phyloP scores from a whole-genome alignment of 1,284 basidiomycete genomes.

The Microstroma glucosiphilum region DNA sequence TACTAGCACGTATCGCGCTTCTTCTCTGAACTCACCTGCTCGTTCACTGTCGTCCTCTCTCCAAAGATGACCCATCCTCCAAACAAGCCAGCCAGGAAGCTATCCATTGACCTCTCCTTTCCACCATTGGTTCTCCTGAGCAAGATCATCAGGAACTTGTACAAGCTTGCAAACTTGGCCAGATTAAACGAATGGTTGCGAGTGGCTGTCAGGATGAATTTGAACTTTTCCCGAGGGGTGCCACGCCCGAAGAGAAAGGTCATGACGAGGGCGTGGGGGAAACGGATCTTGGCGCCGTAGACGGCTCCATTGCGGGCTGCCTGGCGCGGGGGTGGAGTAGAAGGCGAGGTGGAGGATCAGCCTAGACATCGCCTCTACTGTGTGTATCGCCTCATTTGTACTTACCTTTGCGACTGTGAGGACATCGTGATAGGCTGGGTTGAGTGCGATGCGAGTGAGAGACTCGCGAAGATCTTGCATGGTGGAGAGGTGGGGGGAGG shows the following conservation, averaged over 20 bases:
- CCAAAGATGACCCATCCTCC: conserved; percentile 92
- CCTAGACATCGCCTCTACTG: no score
- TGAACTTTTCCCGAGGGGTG: conserved; percentile 56
- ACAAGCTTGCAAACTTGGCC: conserved; percentile 85
- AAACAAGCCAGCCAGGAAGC: conserved; percentile 85
- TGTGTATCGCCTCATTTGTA: no score
- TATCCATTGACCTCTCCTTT: conserved; percentile 72
- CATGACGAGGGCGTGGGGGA: conserved; percentile 99
- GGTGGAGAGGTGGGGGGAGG: neutral
- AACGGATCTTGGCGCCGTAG: conserved; percentile 85
- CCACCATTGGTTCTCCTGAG: conserved; percentile 73
- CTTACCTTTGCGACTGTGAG: conserved; percentile 80
- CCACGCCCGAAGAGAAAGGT: conserved; percentile 70
- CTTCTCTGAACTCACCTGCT: conserved; percentile 65
- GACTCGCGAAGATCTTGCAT: conserved; percentile 2
- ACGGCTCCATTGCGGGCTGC: conserved; percentile 87
- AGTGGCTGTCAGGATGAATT: conserved; percentile 76
- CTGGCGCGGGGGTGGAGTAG: conserved; percentile 9
- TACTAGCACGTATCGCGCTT: neutral
- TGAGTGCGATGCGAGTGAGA: conserved; percentile 28
- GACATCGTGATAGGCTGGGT: conserved; percentile 77
- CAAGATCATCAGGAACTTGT: conserved; percentile 77
- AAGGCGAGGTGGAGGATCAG: neutral
- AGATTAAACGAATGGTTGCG: conserved; percentile 81
- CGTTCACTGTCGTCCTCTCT: conserved; percentile 90